Evolutionary conservation across 129 eudicot genomes (phyloP).

Genomic region (Flaveria brownii): DNA sequence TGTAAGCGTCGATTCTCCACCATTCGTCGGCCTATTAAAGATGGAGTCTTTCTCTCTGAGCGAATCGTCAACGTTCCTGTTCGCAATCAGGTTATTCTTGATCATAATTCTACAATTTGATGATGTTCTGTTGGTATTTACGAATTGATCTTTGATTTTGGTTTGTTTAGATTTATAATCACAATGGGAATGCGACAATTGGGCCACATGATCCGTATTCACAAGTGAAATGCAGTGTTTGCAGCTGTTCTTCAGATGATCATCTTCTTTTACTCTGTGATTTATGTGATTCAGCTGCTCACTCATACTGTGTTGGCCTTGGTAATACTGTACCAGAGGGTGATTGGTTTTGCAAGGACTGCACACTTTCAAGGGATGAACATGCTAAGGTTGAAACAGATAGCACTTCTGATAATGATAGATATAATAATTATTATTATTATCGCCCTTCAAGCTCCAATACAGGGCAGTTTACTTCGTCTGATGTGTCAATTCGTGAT

Average conservation of each 20-base stretch:
- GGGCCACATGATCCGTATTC: conserved; percentile 59
- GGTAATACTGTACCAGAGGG: conserved; percentile 89
- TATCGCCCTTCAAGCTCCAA: conserved; percentile 1
- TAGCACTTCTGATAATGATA: conserved; percentile 19
- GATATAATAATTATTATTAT: background rate
- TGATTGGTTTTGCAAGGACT: conserved; percentile 86
- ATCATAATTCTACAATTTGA: background rate
- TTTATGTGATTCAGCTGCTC: conserved; percentile 81
- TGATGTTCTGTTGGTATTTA: background rate
- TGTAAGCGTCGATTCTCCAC: conserved; percentile 75
- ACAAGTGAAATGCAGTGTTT: conserved; percentile 52
- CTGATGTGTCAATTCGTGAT: conserved; percentile 51
- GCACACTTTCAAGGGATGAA: conserved; percentile 60
- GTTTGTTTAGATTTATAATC: conserved; percentile 43
- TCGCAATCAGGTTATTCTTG: conserved; percentile 75
- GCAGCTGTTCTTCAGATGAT: conserved; percentile 55
- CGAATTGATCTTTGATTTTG: background rate
- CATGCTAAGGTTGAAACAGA: conserved; percentile 43
- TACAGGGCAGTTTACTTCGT: conserved; percentile 14
- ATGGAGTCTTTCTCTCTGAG: conserved; percentile 48
- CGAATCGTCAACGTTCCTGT: conserved; percentile 64
- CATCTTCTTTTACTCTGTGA: conserved; percentile 72
- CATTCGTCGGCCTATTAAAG: conserved; percentile 65
- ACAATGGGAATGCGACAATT: conserved; percentile 51
- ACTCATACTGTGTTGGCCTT: conserved; percentile 84